Base-by-base conservation (phyloP, 495 filamentous ascomycete genomes). In the Hapsidospora chrysogenum region DNA sequence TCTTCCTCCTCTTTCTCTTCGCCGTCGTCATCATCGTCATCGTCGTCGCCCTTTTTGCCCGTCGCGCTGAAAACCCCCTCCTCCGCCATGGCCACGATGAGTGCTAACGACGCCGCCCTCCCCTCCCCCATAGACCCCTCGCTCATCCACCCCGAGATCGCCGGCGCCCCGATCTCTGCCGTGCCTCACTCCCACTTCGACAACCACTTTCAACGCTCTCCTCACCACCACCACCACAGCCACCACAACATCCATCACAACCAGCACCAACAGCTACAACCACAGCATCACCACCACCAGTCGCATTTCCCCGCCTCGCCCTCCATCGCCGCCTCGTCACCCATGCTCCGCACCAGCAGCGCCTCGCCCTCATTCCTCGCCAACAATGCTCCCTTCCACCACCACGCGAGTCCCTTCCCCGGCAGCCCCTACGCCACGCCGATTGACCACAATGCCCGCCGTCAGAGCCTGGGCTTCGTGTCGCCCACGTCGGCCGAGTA, bases 391-490 rank as follows among this genome's bases (percentile, higher is more conserved):
- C 40, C 42, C 38, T 53, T 53, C 41, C 49, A 45, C 33, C 33
- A 44, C 8, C 16, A 16, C 31, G 18, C 32, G 22, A 3, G n/a
- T 19, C 17, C 17, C 18, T 36, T 15, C 13, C 9, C 22, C 14
- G 17, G 9, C 22, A 36, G 33, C 33, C 33, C 33, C 17, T 36
- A 36, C 26, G 20, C 22, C 9, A 18, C 33, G 11, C 17, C 33
- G 3, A 26, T 26, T 11, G 23, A 26, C 23, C 23, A 6, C 11
- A 16, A 16, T 4, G 21, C 33, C 26, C 33, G 33, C 16, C 33
- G 33, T 14, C 33, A 16, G 42, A 62, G 61, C 44, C 86, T 85
- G 69, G 92, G 86, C 66, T 43, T 50, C 27, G 46, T 46, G 9
- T 53, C 51, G 3, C 20, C 35, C 36, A 51, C 43, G 40, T 58